Percentiles rank a stretch among this genome's conserved stretches.
Conservation (phyloP, 139 green algal species). For the Chlamydomonas incerta region DNA sequence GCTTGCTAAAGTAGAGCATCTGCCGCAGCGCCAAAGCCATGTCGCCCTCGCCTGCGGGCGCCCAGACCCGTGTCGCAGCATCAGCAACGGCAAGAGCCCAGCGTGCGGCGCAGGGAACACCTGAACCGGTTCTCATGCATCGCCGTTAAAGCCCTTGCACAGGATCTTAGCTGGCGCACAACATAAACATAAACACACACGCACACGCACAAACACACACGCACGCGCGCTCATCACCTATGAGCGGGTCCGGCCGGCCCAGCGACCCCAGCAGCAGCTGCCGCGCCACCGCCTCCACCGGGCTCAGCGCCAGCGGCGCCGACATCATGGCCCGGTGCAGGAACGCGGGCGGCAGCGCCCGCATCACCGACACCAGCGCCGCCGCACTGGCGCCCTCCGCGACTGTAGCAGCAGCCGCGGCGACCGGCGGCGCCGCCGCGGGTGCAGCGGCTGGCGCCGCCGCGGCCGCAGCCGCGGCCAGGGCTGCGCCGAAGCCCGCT, state of each 20-base stretch:
- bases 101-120: too few relatives aligned
- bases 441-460: background rate
- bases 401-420: background rate
- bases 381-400: too few relatives aligned
- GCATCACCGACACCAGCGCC: slow-evolving; percentile 14
- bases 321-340: background rate
- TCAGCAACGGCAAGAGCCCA: too few relatives aligned
- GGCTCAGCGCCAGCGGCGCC: background rate
- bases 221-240: background rate
- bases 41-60: background rate
- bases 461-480: background rate
- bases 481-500: background rate
- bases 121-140: too few relatives aligned
- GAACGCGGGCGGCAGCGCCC: slow-evolving; percentile 1
- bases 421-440: background rate
- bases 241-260: background rate
- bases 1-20: slow-evolving; percentile 2
- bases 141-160: too few relatives aligned
- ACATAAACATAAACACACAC: too few relatives aligned
- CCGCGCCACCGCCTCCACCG: background rate
- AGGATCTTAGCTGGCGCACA: too few relatives aligned
- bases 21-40: slow-evolving; percentile 21
- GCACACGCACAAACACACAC: too few relatives aligned
- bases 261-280: slow-evolving; percentile 21
- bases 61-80: too few relatives aligned